Percentiles rank a stretch among this genome's conserved stretches.
Evolutionary conservation across 305 asterid genomes (phyloP).

Genomic region (Fraxinus platypoda): DNA sequence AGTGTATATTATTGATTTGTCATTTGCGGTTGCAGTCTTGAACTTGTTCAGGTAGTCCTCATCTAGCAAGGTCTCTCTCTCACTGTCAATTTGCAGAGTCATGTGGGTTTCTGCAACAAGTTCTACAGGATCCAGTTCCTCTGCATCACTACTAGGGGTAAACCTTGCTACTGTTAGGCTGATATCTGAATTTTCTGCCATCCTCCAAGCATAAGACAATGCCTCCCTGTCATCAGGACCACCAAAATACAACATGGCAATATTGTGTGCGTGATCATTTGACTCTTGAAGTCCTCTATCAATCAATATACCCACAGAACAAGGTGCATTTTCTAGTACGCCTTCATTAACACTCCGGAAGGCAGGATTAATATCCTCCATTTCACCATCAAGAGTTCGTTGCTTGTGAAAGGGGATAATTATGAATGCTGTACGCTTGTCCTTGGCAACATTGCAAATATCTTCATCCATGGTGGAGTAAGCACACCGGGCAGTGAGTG

Average conservation of each 20-base stretch:
- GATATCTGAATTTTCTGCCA: slow-evolving; percentile 51
- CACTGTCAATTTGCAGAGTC: slow-evolving; percentile 44
- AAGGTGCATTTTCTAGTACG: slow-evolving; percentile 67
- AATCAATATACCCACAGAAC: slow-evolving; percentile 77
- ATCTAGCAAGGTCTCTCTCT: slow-evolving; percentile 58
- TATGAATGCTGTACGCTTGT: slow-evolving; percentile 57
- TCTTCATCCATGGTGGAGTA: slow-evolving; percentile 83
- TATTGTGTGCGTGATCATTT: slow-evolving; percentile 39
- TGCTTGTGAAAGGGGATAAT: slow-evolving; percentile 78
- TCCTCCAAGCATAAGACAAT: slow-evolving; percentile 73
- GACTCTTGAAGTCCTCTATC: slow-evolving; percentile 51
- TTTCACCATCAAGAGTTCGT: slow-evolving; percentile 47
- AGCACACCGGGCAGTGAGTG: slow-evolving; percentile 62
- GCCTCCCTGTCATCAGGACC: slow-evolving; percentile 97
- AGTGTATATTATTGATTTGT: slow-evolving; percentile 35
- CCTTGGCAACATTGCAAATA: slow-evolving; percentile 69
- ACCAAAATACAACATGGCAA: slow-evolving; percentile 67
- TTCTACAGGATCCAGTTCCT: slow-evolving; percentile 21
- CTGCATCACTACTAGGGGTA: slow-evolving; percentile 45
- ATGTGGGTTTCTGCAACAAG: slow-evolving; percentile 36
- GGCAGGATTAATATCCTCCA: slow-evolving; percentile 74
- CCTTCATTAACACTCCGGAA: slow-evolving; percentile 67
- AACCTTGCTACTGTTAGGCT: slow-evolving; percentile 63
- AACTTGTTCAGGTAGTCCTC: slow-evolving; percentile 64
- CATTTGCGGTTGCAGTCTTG: slow-evolving; percentile 43